Conservation (phyloP, 352 stramenopile genomes). For the Phytopythium mirpurense region DNA sequence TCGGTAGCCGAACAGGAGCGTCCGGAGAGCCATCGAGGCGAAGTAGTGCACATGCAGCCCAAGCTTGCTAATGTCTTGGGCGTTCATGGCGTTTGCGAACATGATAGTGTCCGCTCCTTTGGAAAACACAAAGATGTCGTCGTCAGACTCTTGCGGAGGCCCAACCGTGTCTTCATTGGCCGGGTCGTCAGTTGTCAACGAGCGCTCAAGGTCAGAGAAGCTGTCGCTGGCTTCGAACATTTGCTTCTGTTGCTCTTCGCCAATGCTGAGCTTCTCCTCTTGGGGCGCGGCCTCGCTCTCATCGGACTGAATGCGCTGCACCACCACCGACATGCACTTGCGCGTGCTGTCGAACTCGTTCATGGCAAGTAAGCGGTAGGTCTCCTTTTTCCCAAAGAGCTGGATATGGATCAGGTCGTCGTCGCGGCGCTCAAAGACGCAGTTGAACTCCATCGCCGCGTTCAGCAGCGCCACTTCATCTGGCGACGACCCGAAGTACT, state of each 20-base stretch:
- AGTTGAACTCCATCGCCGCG: constrained; percentile 77
- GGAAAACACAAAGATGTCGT: constrained; percentile 74
- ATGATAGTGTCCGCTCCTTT: constrained; percentile 90
- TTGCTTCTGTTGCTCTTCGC: constrained; percentile 2
- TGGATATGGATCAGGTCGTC: constrained; percentile 72
- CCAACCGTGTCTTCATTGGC: constrained; percentile 12
- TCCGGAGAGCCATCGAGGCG: constrained; percentile 82
- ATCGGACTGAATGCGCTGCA: constrained; percentile 33
- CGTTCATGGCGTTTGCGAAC: constrained; percentile 70
- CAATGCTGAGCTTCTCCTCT: too few species aligned
- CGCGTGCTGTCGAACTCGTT: constrained; percentile 87
- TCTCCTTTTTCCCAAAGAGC: constrained; percentile 70
- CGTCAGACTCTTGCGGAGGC: constrained; percentile 15
- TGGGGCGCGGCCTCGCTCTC: not conserved
- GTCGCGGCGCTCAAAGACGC: constrained; percentile 69
- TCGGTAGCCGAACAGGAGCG: constrained; percentile 77
- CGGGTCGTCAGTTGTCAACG: constrained; percentile 13
- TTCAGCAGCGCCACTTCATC: constrained; percentile 81
- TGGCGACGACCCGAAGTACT: constrained; percentile 75
- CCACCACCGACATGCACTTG: constrained; percentile 84
- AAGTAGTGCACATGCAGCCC: constrained; percentile 85
- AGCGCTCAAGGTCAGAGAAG: constrained; percentile 22
- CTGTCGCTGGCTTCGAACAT: constrained; percentile 12
- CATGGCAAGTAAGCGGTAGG: constrained; percentile 68
- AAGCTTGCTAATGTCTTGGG: constrained; percentile 71